Percentiles rank a stretch among this genome's conserved stretches.
These are phyloP conservation scores for Stephanodiscus minutulus DNA, from an alignment of 108 stramenopile genomes.

Conservation along the genomic window DNA sequence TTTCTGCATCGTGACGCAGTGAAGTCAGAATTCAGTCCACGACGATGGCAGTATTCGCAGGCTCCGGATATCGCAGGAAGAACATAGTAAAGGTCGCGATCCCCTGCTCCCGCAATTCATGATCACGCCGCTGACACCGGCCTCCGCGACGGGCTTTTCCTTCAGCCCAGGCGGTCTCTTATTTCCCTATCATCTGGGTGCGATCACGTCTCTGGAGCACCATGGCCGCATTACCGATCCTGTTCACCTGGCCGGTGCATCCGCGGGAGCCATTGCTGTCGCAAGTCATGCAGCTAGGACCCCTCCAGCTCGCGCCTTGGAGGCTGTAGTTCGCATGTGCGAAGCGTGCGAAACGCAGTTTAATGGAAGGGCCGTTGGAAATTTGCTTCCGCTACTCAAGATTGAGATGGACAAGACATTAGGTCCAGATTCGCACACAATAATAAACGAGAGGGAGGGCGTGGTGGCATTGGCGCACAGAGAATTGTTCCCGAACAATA, in stretches of 20 bases:
- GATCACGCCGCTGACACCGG: no score
- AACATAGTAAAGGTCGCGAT: no score
- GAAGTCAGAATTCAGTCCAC: no score
- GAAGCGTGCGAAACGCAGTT: conserved; percentile 31
- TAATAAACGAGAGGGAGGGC: conserved; percentile 51
- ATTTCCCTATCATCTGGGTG: conserved; percentile 78
- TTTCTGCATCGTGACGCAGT: no score
- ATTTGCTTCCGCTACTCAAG: conserved; percentile 54
- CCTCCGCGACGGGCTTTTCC: conserved; percentile 68
- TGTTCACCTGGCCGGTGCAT: conserved; percentile 65
- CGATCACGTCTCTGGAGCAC: conserved; percentile 48
- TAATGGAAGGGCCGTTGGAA: conserved; percentile 54
- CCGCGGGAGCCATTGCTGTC: conserved; percentile 77
- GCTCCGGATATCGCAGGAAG: no score
- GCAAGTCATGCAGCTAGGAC: conserved; percentile 58
- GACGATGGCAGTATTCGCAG: no score
- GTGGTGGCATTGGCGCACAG: conserved; percentile 64
- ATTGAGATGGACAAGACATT: conserved; percentile 55
- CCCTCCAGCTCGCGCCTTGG: conserved; percentile 31
- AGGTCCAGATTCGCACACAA: conserved; percentile 47
- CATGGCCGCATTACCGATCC: conserved; percentile 41
- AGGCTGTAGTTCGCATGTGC: conserved; percentile 41
- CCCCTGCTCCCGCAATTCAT: no score
- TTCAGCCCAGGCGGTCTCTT: conserved; percentile 75
- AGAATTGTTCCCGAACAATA: conserved; percentile 68